Evolutionary conservation across 768 basidiomycete species (phyloP).

Genomic region (Lentinula guzmanii): DNA sequence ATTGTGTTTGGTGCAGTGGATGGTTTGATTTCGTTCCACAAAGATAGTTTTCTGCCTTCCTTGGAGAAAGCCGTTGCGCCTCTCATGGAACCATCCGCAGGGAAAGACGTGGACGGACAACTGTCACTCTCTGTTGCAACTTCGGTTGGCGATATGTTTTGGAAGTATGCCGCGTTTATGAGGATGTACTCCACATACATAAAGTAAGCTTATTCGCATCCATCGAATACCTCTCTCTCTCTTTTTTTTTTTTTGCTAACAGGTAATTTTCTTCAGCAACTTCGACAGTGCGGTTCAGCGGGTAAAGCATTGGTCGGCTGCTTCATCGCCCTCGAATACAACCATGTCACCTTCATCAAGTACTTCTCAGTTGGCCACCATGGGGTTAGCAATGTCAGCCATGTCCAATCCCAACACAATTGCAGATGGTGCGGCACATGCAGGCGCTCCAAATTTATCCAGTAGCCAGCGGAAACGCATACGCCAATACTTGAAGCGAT

Average conservation of each 20-base stretch:
- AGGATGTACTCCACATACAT: slow-evolving; percentile 98
- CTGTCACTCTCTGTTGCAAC: slow-evolving; percentile 71
- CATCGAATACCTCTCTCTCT: background rate
- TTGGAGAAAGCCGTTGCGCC: slow-evolving; percentile 74
- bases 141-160: slow-evolving; percentile 82
- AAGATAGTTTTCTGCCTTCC: slow-evolving; percentile 87
- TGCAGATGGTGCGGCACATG: slow-evolving; percentile 33
- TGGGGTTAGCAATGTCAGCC: slow-evolving; percentile 53
- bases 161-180: slow-evolving; percentile 96
- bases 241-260: slow-evolving; percentile 2
- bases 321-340: slow-evolving; percentile 27
- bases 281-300: slow-evolving; percentile 91
- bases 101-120: slow-evolving; percentile 65
- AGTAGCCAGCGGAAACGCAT: slow-evolving; percentile 85
- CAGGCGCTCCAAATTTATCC: slow-evolving; percentile 52
- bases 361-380: slow-evolving; percentile 54
- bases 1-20: slow-evolving; percentile 92
- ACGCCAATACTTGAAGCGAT: slow-evolving; percentile 84
- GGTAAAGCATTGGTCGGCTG: slow-evolving; percentile 79
- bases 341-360: slow-evolving; percentile 55
- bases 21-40: slow-evolving; percentile 86
- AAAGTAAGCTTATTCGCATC: slow-evolving; percentile 55
- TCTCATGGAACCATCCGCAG: slow-evolving; percentile 45
- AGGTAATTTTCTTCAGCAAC: slow-evolving; percentile 49
- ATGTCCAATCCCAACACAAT: slow-evolving; percentile 37